Evolutionary conservation across 257 asterid genomes (phyloP).

Genomic region (Agastache rugosa): DNA sequence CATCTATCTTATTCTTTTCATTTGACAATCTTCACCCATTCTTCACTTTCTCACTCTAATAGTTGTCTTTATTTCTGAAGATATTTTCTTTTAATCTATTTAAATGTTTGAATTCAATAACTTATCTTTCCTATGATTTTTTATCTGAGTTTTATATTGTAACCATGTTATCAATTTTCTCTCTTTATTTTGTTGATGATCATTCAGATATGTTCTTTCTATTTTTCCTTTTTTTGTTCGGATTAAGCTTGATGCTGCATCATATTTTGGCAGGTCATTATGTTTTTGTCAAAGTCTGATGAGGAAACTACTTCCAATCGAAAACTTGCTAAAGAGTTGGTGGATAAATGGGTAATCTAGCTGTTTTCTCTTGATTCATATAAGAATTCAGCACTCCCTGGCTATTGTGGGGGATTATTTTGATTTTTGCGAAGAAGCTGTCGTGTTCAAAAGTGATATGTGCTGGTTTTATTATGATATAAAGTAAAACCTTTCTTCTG

Average conservation of each 20-base stretch:
- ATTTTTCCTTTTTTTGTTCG: background rate
- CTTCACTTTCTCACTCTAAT: conserved; percentile 6
- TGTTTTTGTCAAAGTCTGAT: conserved; percentile 91
- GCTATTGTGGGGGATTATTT: background rate
- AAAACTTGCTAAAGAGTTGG: conserved; percentile 93
- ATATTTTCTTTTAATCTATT: background rate
- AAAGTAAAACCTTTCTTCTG: background rate
- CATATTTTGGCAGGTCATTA: conserved; percentile 70
- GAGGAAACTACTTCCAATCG: conserved; percentile 94
- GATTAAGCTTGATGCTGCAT: conserved; percentile 16
- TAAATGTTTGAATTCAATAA: background rate
- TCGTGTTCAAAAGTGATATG: background rate
- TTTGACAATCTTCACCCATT: background rate
- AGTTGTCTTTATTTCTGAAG: background rate
- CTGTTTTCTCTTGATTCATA: conserved; percentile 6
- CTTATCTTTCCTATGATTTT: background rate
- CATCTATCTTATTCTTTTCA: background rate
- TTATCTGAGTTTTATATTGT: background rate
- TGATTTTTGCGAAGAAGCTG: background rate
- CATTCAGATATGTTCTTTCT: conserved; percentile 9
- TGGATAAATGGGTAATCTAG: conserved; percentile 91
- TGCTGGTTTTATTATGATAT: conserved; percentile 4
- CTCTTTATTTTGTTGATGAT: conserved; percentile 19
- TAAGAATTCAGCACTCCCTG: conserved; percentile 1
- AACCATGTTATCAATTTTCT: conserved; percentile 1